Evolutionary conservation across 2,329 filamentous ascomycete species (phyloP).

Genomic region (Tolypocladium album): DNA sequence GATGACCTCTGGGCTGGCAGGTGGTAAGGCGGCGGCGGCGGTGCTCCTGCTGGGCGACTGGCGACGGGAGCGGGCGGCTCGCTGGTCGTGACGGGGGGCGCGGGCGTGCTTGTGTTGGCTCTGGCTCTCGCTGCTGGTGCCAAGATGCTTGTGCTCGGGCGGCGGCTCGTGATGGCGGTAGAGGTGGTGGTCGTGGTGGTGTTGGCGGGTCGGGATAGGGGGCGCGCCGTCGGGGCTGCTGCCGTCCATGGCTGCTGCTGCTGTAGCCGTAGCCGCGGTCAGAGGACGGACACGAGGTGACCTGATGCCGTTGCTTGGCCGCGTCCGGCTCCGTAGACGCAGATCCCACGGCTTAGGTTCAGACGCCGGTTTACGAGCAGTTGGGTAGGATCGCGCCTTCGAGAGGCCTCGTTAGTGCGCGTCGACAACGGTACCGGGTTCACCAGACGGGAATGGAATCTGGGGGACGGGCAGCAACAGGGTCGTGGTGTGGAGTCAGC

Average conservation of each 20-base stretch:
- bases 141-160: not conserved
- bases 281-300: not conserved
- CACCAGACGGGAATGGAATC: not conserved
- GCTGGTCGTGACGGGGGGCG: not conserved
- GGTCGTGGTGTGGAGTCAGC: not conserved
- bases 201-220: conserved; percentile 18
- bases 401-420: not conserved
- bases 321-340: not conserved
- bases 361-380: not conserved
- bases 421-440: not conserved
- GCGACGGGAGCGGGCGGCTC: conserved; percentile 4
- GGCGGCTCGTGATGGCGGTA: not conserved
- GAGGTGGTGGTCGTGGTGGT: not conserved
- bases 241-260: not conserved
- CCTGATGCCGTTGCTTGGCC: not conserved
- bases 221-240: conserved; percentile 10
- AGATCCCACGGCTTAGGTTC: not conserved
- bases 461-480: not conserved
- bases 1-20: conserved; percentile 59
- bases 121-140: not conserved
- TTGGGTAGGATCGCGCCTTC: not conserved
- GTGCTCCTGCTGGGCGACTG: conserved; percentile 5
- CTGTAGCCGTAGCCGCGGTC: not conserved
- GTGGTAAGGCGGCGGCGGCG: conserved; percentile 16
- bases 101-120: not conserved